A percentile compares a stretch with the other conserved stretches of the same genome.
phyloP scores from a whole-genome alignment of 106 monocot species.

The Agapanthus africanus region DNA sequence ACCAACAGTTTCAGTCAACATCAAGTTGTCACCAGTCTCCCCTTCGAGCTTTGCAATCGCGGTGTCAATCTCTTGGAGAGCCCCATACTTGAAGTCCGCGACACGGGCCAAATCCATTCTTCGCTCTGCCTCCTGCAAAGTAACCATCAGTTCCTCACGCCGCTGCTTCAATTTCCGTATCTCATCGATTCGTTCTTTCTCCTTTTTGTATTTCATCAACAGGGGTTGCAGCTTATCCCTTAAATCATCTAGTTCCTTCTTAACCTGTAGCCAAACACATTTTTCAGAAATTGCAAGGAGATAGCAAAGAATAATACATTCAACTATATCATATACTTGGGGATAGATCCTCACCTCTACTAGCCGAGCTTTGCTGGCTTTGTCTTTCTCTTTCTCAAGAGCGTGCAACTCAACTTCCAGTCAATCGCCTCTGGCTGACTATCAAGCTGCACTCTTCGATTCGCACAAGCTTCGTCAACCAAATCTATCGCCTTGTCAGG shows the following conservation, averaged over 20 bases:
- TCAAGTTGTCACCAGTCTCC: slow-evolving; percentile 57
- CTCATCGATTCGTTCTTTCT: slow-evolving; percentile 85
- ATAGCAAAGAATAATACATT: background rate
- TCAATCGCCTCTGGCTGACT: slow-evolving; percentile 35
- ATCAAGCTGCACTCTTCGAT: slow-evolving; percentile 46
- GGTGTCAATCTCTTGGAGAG: slow-evolving; percentile 73
- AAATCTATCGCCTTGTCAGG: slow-evolving; percentile 96
- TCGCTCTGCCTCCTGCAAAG: slow-evolving; percentile 48
- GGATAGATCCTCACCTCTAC: slow-evolving; percentile 52
- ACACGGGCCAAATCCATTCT: slow-evolving; percentile 61
- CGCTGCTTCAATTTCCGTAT: slow-evolving; percentile 52
- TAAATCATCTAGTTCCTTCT: slow-evolving; percentile 57
- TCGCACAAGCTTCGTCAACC: slow-evolving; percentile 95
- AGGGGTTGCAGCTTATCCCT: slow-evolving; percentile 85
- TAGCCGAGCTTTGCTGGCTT: slow-evolving; percentile 86
- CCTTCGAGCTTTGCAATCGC: slow-evolving; percentile 73
- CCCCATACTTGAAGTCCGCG: slow-evolving; percentile 70
- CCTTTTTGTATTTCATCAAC: slow-evolving; percentile 85
- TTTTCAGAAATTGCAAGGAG: background rate
- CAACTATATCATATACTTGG: too few relatives aligned
- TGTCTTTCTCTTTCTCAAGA: slow-evolving; percentile 92
- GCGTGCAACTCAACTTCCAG: slow-evolving; percentile 84
- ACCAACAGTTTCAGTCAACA: slow-evolving; percentile 81
- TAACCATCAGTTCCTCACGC: slow-evolving; percentile 39
- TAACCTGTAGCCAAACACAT: too few relatives aligned